Conservation (phyloP, 2,329 filamentous ascomycete species). For the Phialocephala sp. region DNA sequence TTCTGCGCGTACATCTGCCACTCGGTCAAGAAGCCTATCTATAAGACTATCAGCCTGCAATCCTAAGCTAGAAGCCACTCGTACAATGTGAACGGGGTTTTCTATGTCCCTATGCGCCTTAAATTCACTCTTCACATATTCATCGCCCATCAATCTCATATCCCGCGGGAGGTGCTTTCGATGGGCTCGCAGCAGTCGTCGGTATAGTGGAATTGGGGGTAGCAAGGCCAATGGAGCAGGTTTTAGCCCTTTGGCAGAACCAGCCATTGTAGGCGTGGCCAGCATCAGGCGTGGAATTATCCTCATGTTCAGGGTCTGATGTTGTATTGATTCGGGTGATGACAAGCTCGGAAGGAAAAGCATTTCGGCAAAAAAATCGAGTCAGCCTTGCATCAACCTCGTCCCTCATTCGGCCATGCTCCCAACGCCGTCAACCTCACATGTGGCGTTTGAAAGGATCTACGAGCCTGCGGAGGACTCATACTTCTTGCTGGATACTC, state of each 20-base stretch:
- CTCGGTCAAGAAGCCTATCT: constrained; percentile 95
- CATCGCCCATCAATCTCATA: constrained; percentile 82
- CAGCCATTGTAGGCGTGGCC: constrained; percentile 35
- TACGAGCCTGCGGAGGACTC: constrained; percentile 98
- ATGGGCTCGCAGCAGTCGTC: constrained; percentile 85
- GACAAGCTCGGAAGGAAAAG: not conserved
- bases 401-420: constrained; percentile 65
- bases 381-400: constrained; percentile 28
- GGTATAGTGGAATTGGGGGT: constrained; percentile 76
- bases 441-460: constrained; percentile 85
- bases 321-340: not conserved
- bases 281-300: constrained; percentile 33
- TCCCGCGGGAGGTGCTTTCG: constrained; percentile 76
- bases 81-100: constrained; percentile 88
- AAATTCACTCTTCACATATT: constrained; percentile 94
- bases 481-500: constrained; percentile 89
- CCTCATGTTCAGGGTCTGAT: constrained; percentile 33
- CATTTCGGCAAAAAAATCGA: not conserved
- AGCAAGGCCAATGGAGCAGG: constrained; percentile 41
- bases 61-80: not conserved
- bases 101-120: constrained; percentile 82
- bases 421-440: constrained; percentile 90
- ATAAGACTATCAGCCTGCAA: constrained; percentile 17
- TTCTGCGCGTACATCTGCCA: constrained; percentile 97
- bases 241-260: constrained; percentile 32